phyloP scores from a whole-genome alignment of 768 basidiomycete species.

The Mycena rosella region DNA sequence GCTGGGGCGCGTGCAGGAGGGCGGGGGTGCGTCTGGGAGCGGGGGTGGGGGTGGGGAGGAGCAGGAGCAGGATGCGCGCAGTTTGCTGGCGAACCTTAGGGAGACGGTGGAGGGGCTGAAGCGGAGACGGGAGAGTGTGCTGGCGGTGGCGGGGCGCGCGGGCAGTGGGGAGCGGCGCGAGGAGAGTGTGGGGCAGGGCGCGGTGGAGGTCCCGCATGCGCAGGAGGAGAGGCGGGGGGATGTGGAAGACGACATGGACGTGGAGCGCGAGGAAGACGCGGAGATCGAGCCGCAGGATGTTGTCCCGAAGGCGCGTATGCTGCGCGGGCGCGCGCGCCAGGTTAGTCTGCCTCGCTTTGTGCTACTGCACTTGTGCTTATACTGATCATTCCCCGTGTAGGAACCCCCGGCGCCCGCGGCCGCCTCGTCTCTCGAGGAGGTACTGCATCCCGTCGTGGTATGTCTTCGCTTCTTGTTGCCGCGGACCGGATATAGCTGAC shows the following conservation, averaged over 20 bases:
- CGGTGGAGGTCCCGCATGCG: neutral
- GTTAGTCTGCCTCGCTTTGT: neutral
- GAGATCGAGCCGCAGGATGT: conserved; percentile 43
- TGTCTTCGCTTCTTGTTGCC: neutral
- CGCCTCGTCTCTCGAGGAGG: too few species aligned
- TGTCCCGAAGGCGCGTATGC: conserved; percentile 1
- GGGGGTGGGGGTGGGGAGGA: too few species aligned
- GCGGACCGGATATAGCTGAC: neutral
- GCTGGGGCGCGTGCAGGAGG: too few species aligned
- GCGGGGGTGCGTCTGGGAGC: too few species aligned
- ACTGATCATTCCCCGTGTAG: conserved; percentile 41
- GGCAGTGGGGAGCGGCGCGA: conserved; percentile 12
- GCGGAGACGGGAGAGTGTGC: too few species aligned
- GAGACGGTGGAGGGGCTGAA: neutral
- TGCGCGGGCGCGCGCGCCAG: conserved; percentile 1
- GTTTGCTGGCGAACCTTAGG: neutral
- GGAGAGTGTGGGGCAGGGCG: neutral
- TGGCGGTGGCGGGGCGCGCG: conserved; percentile 2
- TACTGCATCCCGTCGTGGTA: neutral
- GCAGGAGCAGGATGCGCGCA: too few species aligned
- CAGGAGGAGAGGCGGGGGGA: conserved; percentile 18
- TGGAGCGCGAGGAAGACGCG: conserved; percentile 44
- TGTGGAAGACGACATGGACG: conserved; percentile 15
- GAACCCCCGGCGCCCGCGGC: conserved; percentile 15
- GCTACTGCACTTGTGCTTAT: conserved; percentile 8